A percentile compares a stretch with the other conserved stretches of the same genome.
Evolutionary conservation across 1,284 basidiomycete species (phyloP).

Genomic region (Cutaneotrichosporon daszewskae): DNA sequence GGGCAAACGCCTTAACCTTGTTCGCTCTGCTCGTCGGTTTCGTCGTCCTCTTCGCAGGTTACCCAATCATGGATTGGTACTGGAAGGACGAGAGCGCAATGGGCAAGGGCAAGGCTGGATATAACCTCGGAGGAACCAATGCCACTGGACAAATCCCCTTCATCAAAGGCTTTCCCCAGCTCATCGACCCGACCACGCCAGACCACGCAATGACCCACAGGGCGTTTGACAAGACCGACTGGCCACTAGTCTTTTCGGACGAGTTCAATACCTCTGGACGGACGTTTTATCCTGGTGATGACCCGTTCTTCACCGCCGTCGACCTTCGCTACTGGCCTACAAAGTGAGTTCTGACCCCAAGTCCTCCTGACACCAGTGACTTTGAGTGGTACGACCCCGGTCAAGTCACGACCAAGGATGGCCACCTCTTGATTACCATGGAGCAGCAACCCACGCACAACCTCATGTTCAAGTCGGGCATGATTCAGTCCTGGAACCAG

Average conservation of each 20-base stretch:
- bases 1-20: conserved; percentile 55
- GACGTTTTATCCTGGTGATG: conserved; percentile 52
- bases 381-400: conserved; percentile 62
- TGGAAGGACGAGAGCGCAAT: conserved; percentile 35
- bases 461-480: conserved; percentile 62
- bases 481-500: conserved; percentile 53
- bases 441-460: conserved; percentile 62
- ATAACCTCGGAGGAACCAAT: conserved; percentile 72
- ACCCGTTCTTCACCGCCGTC: conserved; percentile 51
- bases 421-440: conserved; percentile 76
- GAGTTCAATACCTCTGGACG: conserved; percentile 71
- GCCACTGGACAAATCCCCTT: conserved; percentile 59
- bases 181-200: conserved; percentile 67
- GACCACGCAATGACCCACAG: conserved; percentile 54
- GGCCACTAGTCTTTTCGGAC: conserved; percentile 74
- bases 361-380: conserved; percentile 23
- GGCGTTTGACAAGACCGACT: conserved; percentile 61
- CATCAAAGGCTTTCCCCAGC: conserved; percentile 54
- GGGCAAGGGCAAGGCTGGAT: conserved; percentile 43
- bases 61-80: conserved; percentile 64
- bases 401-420: conserved; percentile 70
- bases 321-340: conserved; percentile 54
- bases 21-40: conserved; percentile 48
- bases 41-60: conserved; percentile 65
- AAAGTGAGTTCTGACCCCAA: conserved; percentile 23